Base-by-base conservation (phyloP, 306 rosid species). In the Spatholobus suberectus region DNA sequence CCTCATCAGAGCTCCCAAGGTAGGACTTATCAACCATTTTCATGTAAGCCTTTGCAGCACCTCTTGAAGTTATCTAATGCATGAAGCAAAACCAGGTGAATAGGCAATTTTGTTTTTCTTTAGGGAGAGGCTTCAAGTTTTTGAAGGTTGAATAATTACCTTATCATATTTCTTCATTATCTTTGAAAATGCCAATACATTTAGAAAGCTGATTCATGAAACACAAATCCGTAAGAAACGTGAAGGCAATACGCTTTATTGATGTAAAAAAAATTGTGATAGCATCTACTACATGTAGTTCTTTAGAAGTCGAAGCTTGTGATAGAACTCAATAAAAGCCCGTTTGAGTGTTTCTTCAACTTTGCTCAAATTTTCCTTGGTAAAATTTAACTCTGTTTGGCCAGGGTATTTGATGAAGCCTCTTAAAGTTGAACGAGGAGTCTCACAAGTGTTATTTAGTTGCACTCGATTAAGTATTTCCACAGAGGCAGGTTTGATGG, bases 81-180 rank as follows among this genome's bases (percentile, higher is more conserved):
- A 54, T 61, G 13, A 32, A 62, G 57, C 11, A 15, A 52, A 76
- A 63, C 4, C 0, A 29, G n/a, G 38, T 47, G 15, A 70, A 23
- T 4, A 49, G 26, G 5, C 34, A 61, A 43, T 44, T 26, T 61
- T 29, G 47, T 61, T n/a, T 27, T 5, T 27, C 59, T 34, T 40
- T 29, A 38, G n/a, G 18, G 15, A 40, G 29, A 26, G 37, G 8
- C 23, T 27, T 54, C 71, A 27, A 54, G 51, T 8, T 66, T 21
- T 49, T 43, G 14, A n/a, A 76, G 38, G 41, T 23, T 21, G 41
- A 82, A 75, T 59, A 71, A 13, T 81, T 85, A 90, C 97, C 93
- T 93, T 93, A 18, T 91, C 94, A 83, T 93, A 93, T 86, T 93
- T 93, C 90, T 92, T 92, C 86, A 92, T 93, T 81, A 91, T 91